Evolutionary conservation across 495 filamentous ascomycete genomes (phyloP).

Genomic region (Penicillium canescens): DNA sequence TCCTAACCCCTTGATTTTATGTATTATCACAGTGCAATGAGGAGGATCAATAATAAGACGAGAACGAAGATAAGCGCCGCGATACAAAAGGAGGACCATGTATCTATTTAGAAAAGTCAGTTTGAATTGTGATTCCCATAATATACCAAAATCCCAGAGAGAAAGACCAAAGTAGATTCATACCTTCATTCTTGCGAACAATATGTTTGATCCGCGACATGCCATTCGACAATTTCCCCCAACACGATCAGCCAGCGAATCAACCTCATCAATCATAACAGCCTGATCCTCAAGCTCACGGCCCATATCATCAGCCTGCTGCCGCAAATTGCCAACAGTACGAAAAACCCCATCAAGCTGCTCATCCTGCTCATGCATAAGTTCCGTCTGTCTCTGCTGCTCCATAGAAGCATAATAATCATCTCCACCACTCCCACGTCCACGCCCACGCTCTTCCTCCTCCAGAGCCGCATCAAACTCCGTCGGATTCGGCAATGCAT

Average conservation of each 20-base stretch:
- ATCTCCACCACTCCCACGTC: conserved; percentile 41
- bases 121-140: conserved; percentile 21
- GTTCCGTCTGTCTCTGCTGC: conserved; percentile 83
- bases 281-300: conserved; percentile 92
- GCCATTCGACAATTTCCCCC: conserved; percentile 80
- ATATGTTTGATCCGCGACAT: conserved; percentile 83
- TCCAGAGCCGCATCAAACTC: conserved; percentile 57
- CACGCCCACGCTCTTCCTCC: conserved; percentile 26
- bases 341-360: conserved; percentile 88
- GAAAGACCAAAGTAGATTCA: conserved; percentile 15
- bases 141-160: neutral
- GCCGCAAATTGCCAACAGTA: conserved; percentile 84
- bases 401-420: conserved; percentile 85
- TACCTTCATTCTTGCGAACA: conserved; percentile 90
- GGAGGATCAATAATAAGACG: conserved; percentile 77
- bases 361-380: conserved; percentile 95
- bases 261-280: conserved; percentile 76
- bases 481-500: conserved; percentile 67
- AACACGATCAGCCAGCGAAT: conserved; percentile 80
- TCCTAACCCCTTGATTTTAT: conserved; percentile 20
- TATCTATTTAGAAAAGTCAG: conserved; percentile 55
- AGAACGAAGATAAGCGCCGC: conserved; percentile 80
- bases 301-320: conserved; percentile 94
- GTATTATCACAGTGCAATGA: conserved; percentile 55
- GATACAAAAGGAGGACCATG: conserved; percentile 90